Evolutionary conservation across 345 rosid species (phyloP), one percentile per base, ranked within the genome.

Genomic region (Aethionema arabicum): DNA sequence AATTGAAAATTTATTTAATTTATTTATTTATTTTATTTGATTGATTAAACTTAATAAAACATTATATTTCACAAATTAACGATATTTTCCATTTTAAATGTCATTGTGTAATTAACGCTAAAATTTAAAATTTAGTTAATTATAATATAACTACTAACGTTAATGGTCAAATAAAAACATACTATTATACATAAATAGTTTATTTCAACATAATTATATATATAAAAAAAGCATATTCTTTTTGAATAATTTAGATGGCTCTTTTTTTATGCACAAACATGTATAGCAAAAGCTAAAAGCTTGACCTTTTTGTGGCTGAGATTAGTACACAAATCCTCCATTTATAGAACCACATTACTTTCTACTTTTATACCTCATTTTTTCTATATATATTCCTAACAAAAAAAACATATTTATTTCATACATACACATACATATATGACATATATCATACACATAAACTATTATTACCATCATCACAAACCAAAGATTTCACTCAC

Each of bases 241-340:
- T 21, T 39, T 10, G 13, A 27, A 43, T 37, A 32, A 37, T n/a
- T 56, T 32, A 41, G 60, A 64, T 64, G 59, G 59, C 60, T 64
- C 37, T n/a, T 53, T 16, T 12, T 2, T 21, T 21, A 21, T 21
- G 27, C 27, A 21, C 27, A 21, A 21, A 21, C 27, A 21, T 21
- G 27, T 8, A 59, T 53, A 38, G 51, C 40, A n/a, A 66, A 41
- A 31, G 38, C 7, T 40, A 11, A 49, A 10, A 33, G 7, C 33
- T 52, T 21, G 12, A 32, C 52, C 53, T 38, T 3, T 32, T 27
- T 57, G 29, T 49, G 44, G 43, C 46, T 35, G 21, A 32, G 15
- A 62, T 50, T 5, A 29, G 6, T 5, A 21, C 56, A 42, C 32
- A 50, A 57, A 40, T 11, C 64, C 9, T 48, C 41, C 39, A 3